phyloP scores from a whole-genome alignment of 768 basidiomycete genomes.

The Lactarius pseudohatsudake region DNA sequence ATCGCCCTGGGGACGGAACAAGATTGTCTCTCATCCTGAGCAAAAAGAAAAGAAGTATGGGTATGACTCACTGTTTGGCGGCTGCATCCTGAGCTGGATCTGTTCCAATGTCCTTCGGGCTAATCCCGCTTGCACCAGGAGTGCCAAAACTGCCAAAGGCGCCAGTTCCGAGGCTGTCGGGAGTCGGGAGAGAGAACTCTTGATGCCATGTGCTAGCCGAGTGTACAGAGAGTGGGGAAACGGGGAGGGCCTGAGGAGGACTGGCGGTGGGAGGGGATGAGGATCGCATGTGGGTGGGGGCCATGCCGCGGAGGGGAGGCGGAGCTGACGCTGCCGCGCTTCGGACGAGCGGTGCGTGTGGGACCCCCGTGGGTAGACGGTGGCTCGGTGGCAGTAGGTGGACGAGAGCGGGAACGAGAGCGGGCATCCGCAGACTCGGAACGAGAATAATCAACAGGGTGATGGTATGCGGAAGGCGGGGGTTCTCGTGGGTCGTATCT shows the following conservation, averaged over 20 bases:
- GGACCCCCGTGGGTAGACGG: conserved; percentile 38
- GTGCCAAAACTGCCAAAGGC: conserved; percentile 27
- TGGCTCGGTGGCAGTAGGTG: conserved; percentile 41
- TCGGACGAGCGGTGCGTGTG: conserved; percentile 46
- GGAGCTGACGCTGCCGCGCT: conserved; percentile 60
- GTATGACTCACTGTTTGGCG: conserved; percentile 40
- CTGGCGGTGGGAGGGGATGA: conserved; percentile 51
- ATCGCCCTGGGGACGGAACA: conserved; percentile 39
- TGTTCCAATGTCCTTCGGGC: conserved; percentile 38
- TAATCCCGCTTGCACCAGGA: conserved; percentile 33
- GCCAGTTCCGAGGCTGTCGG: conserved; percentile 31
- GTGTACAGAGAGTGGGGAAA: conserved; percentile 34
- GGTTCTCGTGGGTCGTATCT: conserved; percentile 37
- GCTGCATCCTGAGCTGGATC: conserved; percentile 34
- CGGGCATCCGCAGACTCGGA: conserved; percentile 28
- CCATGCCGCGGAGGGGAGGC: conserved; percentile 49
- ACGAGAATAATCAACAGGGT: conserved; percentile 32
- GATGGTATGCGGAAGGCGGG: conserved; percentile 33
- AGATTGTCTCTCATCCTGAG: not conserved
- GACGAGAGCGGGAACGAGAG: conserved; percentile 44
- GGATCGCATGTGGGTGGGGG: conserved; percentile 58
- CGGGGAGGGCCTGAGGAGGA: conserved; percentile 32
- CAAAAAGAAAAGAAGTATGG: not conserved
- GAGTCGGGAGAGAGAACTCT: conserved; percentile 36
- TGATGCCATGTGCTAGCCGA: conserved; percentile 25